phyloP scores from a whole-genome alignment of 2,329 filamentous ascomycete genomes.

The Aspergillus fischeri region DNA sequence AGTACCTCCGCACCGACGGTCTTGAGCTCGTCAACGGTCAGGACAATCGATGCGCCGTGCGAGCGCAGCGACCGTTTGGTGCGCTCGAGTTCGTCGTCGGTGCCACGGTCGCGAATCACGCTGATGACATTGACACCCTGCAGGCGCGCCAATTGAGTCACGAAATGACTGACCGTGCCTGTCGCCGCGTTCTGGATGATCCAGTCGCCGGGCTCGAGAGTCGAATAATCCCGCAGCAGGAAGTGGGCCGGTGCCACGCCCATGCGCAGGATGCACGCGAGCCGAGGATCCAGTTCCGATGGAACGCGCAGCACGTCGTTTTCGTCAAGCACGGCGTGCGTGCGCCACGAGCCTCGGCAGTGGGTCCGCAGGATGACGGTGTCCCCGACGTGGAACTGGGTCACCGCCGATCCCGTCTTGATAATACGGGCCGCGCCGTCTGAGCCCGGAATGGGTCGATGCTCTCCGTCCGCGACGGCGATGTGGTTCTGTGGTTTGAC shows the following conservation, averaged over 20 bases:
- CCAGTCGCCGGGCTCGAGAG: constrained; percentile 2
- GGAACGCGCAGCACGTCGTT: not conserved
- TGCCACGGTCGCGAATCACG: not conserved
- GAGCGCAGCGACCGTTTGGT: not conserved
- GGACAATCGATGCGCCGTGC: not conserved
- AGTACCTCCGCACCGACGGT: not conserved
- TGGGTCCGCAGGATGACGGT: not conserved
- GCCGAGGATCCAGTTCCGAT: not conserved
- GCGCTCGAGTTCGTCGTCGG: not conserved
- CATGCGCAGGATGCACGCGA: not conserved
- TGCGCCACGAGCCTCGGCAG: not conserved
- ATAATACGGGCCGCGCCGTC: not conserved
- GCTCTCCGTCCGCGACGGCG: not conserved
- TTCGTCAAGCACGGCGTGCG: not conserved
- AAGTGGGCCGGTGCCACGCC: not conserved
- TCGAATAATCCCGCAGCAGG: not conserved
- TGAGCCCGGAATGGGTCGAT: not conserved
- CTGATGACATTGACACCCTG: not conserved
- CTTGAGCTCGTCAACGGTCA: not conserved
- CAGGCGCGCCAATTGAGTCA: not conserved
- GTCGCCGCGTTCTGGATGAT: constrained; percentile 2
- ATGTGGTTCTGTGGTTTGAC: not conserved
- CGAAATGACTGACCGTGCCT: not conserved
- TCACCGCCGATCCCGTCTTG: not conserved
- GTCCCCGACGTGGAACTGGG: not conserved